These are phyloP conservation scores for Magnolia officinalis DNA, from an alignment of 164 flowering plant genomes.

Conservation along the genomic window DNA sequence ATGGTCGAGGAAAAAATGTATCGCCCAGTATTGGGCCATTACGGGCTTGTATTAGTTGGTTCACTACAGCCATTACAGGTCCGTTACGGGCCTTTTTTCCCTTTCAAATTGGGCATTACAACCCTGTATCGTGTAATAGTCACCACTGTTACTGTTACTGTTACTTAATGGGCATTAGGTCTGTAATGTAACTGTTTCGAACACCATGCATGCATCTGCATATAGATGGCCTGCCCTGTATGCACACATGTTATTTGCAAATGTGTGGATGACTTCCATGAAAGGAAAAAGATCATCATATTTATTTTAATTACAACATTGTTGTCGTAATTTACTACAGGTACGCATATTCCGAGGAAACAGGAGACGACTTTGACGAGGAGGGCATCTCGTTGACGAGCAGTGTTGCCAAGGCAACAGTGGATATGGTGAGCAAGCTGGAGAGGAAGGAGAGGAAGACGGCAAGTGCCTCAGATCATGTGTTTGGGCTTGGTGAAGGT, in stretches of 20 bases:
- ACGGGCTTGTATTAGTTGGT: too few species aligned
- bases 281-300: background rate
- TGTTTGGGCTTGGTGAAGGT: constrained; percentile 38
- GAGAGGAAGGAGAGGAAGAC: constrained; percentile 46
- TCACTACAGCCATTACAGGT: too few species aligned
- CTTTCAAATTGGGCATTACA: too few species aligned
- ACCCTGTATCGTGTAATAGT: too few species aligned
- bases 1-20: too few species aligned
- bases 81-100: too few species aligned
- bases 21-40: too few species aligned
- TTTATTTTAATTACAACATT: too few species aligned
- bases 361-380: constrained; percentile 63
- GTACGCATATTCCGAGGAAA: constrained; percentile 63
- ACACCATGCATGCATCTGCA: background rate
- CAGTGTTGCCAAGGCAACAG: constrained; percentile 30
- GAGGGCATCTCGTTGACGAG: constrained; percentile 50
- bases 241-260: background rate
- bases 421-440: constrained; percentile 27
- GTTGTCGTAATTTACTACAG: constrained; percentile 14
- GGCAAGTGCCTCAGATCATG: constrained; percentile 26
- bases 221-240: background rate
- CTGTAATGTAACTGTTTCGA: too few species aligned
- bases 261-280: background rate
- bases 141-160: too few species aligned
- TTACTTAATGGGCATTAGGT: too few species aligned